phyloP scores from a whole-genome alignment of 169 alveolate genomes.

The Blepharisma undulans region DNA sequence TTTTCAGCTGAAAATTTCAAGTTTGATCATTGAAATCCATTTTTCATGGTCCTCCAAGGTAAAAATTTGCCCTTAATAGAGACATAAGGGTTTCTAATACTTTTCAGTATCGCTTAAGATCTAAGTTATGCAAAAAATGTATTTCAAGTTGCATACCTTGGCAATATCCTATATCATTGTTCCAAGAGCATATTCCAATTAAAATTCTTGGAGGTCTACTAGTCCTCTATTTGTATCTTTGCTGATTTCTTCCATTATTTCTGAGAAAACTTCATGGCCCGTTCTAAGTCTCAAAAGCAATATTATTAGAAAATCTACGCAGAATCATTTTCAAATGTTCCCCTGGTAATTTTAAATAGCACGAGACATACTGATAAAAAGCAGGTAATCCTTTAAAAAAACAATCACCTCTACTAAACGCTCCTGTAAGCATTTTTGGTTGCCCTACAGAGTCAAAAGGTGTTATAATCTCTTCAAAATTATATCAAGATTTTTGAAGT shows the following conservation, averaged over 20 bases:
- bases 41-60: neutral
- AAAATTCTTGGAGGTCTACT: neutral
- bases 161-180: neutral
- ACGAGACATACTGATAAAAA: too few relatives aligned
- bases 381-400: too few relatives aligned
- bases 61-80: neutral
- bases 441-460: too few relatives aligned
- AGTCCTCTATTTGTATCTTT: neutral
- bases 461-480: too few relatives aligned
- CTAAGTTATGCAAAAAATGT: neutral
- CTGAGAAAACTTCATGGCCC: too few relatives aligned
- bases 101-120: neutral
- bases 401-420: too few relatives aligned
- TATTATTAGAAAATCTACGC: too few relatives aligned
- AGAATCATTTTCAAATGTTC: too few relatives aligned
- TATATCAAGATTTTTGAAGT: neutral
- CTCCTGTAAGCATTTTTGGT: too few relatives aligned
- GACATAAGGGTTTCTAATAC: neutral
- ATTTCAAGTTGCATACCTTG: conserved; percentile 7
- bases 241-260: neutral
- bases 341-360: too few relatives aligned
- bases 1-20: neutral
- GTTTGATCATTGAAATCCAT: neutral
- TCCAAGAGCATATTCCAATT: neutral
- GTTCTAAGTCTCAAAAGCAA: too few relatives aligned